Evolutionary conservation across 805 yeast species (phyloP).

Genomic region (Pichia thaimueangensis): DNA sequence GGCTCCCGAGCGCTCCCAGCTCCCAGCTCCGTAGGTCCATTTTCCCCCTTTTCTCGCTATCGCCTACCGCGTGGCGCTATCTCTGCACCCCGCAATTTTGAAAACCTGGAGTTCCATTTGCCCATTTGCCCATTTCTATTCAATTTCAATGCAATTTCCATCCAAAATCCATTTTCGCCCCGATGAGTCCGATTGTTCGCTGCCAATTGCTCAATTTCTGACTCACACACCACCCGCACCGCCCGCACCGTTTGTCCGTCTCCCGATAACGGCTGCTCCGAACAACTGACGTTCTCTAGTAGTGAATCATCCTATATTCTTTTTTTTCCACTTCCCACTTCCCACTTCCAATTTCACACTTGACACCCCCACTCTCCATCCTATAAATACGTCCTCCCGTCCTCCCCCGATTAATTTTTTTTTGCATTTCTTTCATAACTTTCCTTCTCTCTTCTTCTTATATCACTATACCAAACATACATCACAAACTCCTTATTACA

Average conservation of each 20-base stretch:
- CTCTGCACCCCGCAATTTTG: neutral
- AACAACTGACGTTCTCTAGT: neutral
- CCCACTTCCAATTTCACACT: too few relatives aligned
- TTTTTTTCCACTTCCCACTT: neutral
- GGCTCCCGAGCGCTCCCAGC: neutral
- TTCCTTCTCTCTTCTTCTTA: neutral
- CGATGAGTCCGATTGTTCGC: slow-evolving; percentile 1
- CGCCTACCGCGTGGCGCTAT: neutral
- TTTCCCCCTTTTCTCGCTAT: neutral
- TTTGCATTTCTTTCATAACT: neutral
- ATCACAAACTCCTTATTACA: neutral
- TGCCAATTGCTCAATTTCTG: too few relatives aligned
- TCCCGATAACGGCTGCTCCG: neutral
- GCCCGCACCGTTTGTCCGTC: neutral
- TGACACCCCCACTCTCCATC: too few relatives aligned
- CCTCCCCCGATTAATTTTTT: neutral
- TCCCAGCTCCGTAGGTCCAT: neutral
- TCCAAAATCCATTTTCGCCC: neutral
- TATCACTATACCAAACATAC: neutral
- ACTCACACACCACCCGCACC: neutral
- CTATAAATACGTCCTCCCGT: too few relatives aligned
- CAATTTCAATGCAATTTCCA: neutral
- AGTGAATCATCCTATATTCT: neutral
- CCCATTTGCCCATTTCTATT: neutral
- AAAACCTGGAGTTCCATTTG: neutral